Base-by-base conservation (phyloP, 2,329 filamentous ascomycete species). In the Botrytis galanthina region DNA sequence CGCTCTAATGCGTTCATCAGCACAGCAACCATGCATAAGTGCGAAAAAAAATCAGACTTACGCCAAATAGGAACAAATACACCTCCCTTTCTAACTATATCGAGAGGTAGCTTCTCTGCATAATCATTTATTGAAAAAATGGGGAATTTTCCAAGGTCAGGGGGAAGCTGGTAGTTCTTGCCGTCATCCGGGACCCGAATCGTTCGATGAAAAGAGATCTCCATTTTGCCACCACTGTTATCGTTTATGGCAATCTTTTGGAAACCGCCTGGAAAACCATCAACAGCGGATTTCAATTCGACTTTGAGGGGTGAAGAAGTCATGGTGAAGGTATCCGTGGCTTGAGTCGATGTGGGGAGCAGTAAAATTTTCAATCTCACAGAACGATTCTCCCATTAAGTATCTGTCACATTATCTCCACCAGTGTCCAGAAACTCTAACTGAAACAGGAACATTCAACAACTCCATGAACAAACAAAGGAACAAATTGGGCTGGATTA, bases 11-110 rank as follows among this genome's bases (percentile, higher is more conserved):
- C 6, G 1, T 29, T 3, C 10, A 5, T 39, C 22, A 70, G 51
- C 0, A 51, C 14, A 5, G 10, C 6, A 44, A 37, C 12, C 3
- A 22, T 4, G 29, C 22, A 51, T 10, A 5, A 4, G 22, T 26
- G 9, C 10, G 46, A 14, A 51, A 26, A 51, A 26, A 26, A 1
- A 42, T 16, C 4, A 20, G n/a, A 57, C 73, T 63, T 48, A 75
- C 74, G 70, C 75, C 85, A 83, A 81, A 87, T 86, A 0, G 85
- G 83, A 16, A 87, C 78, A 76, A 87, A 84, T 0, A 85, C 67
- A 0, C 85, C 85, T 4, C 83, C 83, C 74, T 85, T 85, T 1
- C 73, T 76, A 0, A 75, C 77, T 75, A 86, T 82, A 8, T 78
- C 70, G 0, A 74, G 12, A 0, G 82, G 82, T 29, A 87, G 75